Percentiles rank a stretch among this genome's conserved stretches.
Evolutionary conservation across 208 protist genomes (phyloP).

Genomic region (Leishmania amazonensis): DNA sequence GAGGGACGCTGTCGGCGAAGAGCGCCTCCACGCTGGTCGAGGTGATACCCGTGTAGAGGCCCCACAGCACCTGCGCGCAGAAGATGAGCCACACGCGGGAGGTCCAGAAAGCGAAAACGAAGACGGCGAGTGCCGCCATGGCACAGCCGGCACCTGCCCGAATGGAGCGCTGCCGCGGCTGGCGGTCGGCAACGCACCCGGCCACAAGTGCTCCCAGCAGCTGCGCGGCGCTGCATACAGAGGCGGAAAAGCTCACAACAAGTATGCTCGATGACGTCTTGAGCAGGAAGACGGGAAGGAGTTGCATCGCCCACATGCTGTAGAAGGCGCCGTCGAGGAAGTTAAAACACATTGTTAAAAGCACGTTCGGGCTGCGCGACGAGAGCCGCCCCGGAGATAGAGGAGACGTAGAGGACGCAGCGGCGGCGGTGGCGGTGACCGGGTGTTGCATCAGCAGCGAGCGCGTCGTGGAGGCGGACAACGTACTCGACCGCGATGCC

Average conservation of each 20-base stretch:
- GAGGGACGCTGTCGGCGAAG: constrained; percentile 63
- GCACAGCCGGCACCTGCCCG: constrained; percentile 33
- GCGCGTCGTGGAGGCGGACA: not conserved
- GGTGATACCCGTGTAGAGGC: constrained; percentile 42
- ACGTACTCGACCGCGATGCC: not conserved
- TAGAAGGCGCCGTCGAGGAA: constrained; percentile 56
- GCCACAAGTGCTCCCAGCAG: constrained; percentile 35
- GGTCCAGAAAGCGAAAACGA: constrained; percentile 12
- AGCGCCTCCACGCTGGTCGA: constrained; percentile 59
- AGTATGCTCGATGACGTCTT: constrained; percentile 13
- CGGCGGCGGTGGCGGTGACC: not conserved
- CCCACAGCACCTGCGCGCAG: constrained; percentile 45
- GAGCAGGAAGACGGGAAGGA: constrained; percentile 49
- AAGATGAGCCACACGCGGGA: constrained; percentile 11
- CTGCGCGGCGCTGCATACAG: constrained; percentile 41
- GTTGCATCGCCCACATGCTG: constrained; percentile 50
- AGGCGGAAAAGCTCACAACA: constrained; percentile 35
- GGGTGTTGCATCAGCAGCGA: not conserved
- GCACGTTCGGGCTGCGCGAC: constrained; percentile 42
- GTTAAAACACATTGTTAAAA: constrained; percentile 38
- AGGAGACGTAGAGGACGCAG: not conserved
- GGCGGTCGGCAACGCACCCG: constrained; percentile 20
- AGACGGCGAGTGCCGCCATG: constrained; percentile 28
- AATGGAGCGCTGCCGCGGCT: constrained; percentile 27
- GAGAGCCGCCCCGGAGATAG: not conserved